phyloP scores from a whole-genome alignment of 495 filamentous ascomycete species.

The Amniculicola lignicola region DNA sequence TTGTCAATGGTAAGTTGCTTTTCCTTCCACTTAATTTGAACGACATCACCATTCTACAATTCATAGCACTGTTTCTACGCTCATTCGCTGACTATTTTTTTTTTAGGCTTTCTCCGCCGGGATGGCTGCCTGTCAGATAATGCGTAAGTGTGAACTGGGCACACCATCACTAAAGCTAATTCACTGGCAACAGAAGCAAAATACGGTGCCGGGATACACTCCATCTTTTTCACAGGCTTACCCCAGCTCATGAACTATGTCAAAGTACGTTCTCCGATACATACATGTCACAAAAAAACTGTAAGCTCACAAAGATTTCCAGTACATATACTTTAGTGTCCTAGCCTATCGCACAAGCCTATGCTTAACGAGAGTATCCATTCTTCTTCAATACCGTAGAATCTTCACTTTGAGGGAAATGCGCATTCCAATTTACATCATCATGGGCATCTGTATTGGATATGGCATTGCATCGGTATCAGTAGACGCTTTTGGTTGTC shows the following conservation, averaged over 20 bases:
- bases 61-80: no score
- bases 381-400: conserved; percentile 10
- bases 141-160: no score
- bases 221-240: no score
- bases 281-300: background rate
- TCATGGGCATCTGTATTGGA: conserved; percentile 14
- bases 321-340: conserved; percentile 15
- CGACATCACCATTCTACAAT: no score
- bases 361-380: conserved; percentile 16
- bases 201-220: no score
- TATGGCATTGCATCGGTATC: background rate
- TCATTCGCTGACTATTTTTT: background rate
- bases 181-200: no score
- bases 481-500: conserved; percentile 1
- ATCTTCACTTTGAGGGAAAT: conserved; percentile 5
- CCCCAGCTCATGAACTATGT: background rate
- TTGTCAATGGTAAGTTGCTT: background rate
- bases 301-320: background rate
- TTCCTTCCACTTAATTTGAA: background rate
- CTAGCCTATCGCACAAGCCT: conserved; percentile 9
- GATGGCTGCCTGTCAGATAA: background rate
- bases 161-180: no score
- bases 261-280: background rate
- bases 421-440: conserved; percentile 9
- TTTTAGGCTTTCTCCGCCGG: background rate